Percentiles rank a stretch among this genome's conserved stretches.
phyloP scores from a whole-genome alignment of 2,329 filamentous ascomycete species.

The Cytospora chrysosperma region DNA sequence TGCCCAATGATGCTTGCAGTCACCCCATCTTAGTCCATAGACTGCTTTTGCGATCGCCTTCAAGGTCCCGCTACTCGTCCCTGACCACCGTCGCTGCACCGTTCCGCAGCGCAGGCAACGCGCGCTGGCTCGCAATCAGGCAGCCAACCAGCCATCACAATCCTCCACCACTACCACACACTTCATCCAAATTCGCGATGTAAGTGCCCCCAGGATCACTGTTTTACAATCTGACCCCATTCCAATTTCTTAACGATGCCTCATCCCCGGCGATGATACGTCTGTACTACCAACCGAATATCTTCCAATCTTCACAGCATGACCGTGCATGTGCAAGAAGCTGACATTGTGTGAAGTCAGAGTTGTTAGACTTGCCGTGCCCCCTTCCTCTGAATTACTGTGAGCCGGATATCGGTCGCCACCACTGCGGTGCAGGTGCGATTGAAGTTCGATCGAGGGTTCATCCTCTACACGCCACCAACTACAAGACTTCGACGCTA shows the following conservation, averaged over 20 bases:
- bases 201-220: conserved; percentile 2
- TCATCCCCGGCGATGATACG: neutral
- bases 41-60: conserved; percentile 1
- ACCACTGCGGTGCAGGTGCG: neutral
- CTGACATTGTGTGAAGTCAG: neutral
- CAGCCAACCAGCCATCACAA: conserved; percentile 28
- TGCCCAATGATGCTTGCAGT: conserved; percentile 10
- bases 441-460: neutral
- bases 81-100: neutral
- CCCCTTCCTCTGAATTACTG: neutral
- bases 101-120: conserved; percentile 9
- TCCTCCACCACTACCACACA: neutral
- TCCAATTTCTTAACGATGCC: neutral
- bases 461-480: neutral
- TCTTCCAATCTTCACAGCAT: neutral
- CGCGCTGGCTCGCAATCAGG: conserved; percentile 9
- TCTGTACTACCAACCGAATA: neutral
- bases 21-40: conserved; percentile 1
- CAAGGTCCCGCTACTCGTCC: neutral
- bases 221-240: neutral
- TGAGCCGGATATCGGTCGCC: neutral
- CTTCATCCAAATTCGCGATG: conserved; percentile 9
- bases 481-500: neutral
- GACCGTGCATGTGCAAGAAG: neutral
- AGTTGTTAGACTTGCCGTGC: neutral